Evolutionary conservation across 805 yeast species (phyloP).

Genomic region (Barnettozyma salicaria): DNA sequence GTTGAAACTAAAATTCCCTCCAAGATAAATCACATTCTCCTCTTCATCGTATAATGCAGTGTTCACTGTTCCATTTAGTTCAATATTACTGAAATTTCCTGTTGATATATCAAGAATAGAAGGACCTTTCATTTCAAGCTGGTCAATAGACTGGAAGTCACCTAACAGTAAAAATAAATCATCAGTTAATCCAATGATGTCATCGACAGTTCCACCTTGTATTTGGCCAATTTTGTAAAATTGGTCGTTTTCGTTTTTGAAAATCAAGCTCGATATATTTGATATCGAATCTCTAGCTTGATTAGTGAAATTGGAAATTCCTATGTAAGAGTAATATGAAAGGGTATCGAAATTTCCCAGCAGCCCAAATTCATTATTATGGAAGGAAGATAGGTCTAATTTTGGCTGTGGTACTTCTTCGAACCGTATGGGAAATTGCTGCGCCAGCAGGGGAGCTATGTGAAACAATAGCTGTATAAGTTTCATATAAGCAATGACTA

Average conservation of each 20-base stretch:
- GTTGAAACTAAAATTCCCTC: slow-evolving; percentile 65
- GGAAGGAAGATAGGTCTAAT: slow-evolving; percentile 20
- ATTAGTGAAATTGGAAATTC: slow-evolving; percentile 29
- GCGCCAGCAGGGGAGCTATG: slow-evolving; percentile 4
- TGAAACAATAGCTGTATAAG: slow-evolving; percentile 5
- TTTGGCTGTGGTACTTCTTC: slow-evolving; percentile 14
- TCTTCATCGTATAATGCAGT: slow-evolving; percentile 44
- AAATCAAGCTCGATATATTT: slow-evolving; percentile 21
- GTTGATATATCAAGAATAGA: slow-evolving; percentile 29
- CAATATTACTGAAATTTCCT: slow-evolving; percentile 16
- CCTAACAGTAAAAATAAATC: slow-evolving; percentile 32
- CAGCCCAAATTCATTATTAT: slow-evolving; percentile 19
- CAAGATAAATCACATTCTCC: slow-evolving; percentile 60
- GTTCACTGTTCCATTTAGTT: slow-evolving; percentile 34
- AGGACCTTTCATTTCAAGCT: slow-evolving; percentile 26
- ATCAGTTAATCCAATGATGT: slow-evolving; percentile 27
- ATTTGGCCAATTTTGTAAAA: slow-evolving; percentile 20
- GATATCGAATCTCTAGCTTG: slow-evolving; percentile 13
- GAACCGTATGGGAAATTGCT: slow-evolving; percentile 9
- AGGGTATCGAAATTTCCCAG: slow-evolving; percentile 35
- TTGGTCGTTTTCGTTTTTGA: slow-evolving; percentile 12
- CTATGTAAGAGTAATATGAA: slow-evolving; percentile 30
- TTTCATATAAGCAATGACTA: neutral
- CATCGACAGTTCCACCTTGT: slow-evolving; percentile 17
- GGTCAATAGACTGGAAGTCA: slow-evolving; percentile 20